Evolutionary conservation across 371 early-diverging fungal genomes (phyloP), one percentile per base, ranked within the genome.

Genomic region (Enteropsectra breve): DNA sequence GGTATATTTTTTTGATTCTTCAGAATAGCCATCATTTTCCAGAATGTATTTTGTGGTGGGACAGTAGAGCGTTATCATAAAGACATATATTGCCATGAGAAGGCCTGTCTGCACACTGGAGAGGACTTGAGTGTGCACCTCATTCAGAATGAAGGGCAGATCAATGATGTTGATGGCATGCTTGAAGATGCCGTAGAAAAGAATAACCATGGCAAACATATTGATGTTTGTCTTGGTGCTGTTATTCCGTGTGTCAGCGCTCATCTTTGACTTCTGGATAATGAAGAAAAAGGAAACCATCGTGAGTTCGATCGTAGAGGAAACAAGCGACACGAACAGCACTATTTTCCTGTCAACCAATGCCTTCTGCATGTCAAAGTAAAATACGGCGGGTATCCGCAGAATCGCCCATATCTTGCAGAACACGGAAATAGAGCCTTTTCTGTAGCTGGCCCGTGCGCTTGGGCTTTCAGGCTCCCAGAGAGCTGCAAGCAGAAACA

Each of bases 131-230:
- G n/a, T n/a, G 40, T n/a, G 11, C n/a, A 38, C 11, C n/a, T 38
- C 40, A 38, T 38, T n/a, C 11, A 38, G 11, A 38, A n/a, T 8
- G 40, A 49, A 49, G 8, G 49, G 49, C 11, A 49, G 6, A 49
- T 21, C 23, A 8, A 49, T 49, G 23, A 49, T 8, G 26, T 49
- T 49, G 49, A 49, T 21, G 23, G 49, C 11, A 26, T 49, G 26
- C 26, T 49, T 49, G 8, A 49, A 26, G 26, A 49, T 18, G 6
- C 49, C 49, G 23, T 49, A 49, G 8, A 49, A 49, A 8, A 49
- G 6, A 8, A 49, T 8, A 5, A 8, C 8, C 8, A 49, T 13
- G 8, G 8, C 8, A 21, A 49, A 26, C 13, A 49, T 18, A 8
- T 5, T 5, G 26, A 26, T 26, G 26, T 49, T 26, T 8, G 8